Percentiles rank a stretch among this genome's conserved stretches.
phyloP scores from a whole-genome alignment of 2,329 filamentous ascomycete genomes.

The Elsinoe batatas region DNA sequence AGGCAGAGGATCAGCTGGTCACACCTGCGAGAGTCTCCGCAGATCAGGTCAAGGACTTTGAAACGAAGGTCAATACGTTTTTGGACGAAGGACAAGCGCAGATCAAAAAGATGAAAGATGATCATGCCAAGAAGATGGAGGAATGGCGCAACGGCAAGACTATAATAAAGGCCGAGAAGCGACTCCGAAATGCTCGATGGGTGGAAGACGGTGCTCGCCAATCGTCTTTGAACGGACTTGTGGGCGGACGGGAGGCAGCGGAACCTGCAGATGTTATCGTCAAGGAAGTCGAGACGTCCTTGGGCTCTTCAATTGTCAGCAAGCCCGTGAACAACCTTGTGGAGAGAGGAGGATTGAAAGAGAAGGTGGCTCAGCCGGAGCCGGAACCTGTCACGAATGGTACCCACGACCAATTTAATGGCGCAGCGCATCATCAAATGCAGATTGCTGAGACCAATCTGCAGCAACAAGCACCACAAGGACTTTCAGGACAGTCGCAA shows the following conservation, averaged over 20 bases:
- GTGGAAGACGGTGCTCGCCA: slow-evolving; percentile 43
- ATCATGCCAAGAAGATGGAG: slow-evolving; percentile 67
- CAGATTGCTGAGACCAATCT: background rate
- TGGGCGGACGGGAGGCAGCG: slow-evolving; percentile 27
- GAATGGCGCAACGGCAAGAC: slow-evolving; percentile 61
- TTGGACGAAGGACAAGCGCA: slow-evolving; percentile 66
- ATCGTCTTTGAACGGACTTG: slow-evolving; percentile 48
- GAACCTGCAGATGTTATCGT: slow-evolving; percentile 63
- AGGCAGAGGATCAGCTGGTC: slow-evolving; percentile 50
- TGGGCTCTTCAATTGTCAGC: slow-evolving; percentile 53
- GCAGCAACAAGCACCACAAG: background rate
- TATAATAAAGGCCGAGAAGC: slow-evolving; percentile 64
- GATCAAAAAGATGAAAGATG: slow-evolving; percentile 72
- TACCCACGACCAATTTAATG: slow-evolving; percentile 60
- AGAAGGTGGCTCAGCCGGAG: slow-evolving; percentile 17
- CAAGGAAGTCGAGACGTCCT: slow-evolving; percentile 59
- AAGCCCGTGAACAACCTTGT: slow-evolving; percentile 23
- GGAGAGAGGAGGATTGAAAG: slow-evolving; percentile 28
- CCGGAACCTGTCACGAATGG: slow-evolving; percentile 40
- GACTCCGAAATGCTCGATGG: slow-evolving; percentile 58
- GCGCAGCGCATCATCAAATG: slow-evolving; percentile 26
- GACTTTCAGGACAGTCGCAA: background rate
- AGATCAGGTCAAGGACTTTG: slow-evolving; percentile 75
- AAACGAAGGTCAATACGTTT: slow-evolving; percentile 63
- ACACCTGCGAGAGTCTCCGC: slow-evolving; percentile 47